These are phyloP conservation scores for Achaetomiella virescens DNA, from an alignment of 495 filamentous ascomycete species.

Conservation along the genomic window DNA sequence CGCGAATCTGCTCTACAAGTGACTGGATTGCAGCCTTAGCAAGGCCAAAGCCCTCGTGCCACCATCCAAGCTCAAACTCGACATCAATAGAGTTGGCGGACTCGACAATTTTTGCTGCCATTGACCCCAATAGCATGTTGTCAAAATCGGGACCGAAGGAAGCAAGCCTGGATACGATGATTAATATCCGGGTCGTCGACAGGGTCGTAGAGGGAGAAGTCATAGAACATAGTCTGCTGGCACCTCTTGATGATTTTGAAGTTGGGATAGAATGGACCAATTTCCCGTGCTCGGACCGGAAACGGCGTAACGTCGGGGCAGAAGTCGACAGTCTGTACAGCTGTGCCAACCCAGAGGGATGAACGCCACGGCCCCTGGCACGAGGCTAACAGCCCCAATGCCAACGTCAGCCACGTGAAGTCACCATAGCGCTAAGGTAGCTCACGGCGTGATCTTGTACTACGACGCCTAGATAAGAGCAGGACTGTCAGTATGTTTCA, in stretches of 20 bases:
- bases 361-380: background rate
- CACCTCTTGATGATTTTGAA: constrained; percentile 22
- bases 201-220: constrained; percentile 24
- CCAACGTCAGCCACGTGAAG: background rate
- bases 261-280: constrained; percentile 32
- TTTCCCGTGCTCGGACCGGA: constrained; percentile 27
- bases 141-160: constrained; percentile 21
- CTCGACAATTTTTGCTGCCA: background rate
- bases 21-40: background rate
- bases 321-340: background rate
- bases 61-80: constrained; percentile 8
- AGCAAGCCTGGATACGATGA: constrained; percentile 32
- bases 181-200: constrained; percentile 23
- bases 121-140: background rate
- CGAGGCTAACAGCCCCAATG: background rate
- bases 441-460: too few relatives aligned
- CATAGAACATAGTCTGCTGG: constrained; percentile 27
- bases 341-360: background rate
- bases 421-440: background rate
- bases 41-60: background rate
- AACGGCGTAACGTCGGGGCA: constrained; percentile 30
- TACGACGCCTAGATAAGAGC: too few relatives aligned
- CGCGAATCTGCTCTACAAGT: constrained; percentile 4
- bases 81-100: background rate
- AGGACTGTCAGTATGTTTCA: too few relatives aligned